Conservation (phyloP, 2,329 filamentous ascomycete genomes). For the Diplodia sapinea region DNA sequence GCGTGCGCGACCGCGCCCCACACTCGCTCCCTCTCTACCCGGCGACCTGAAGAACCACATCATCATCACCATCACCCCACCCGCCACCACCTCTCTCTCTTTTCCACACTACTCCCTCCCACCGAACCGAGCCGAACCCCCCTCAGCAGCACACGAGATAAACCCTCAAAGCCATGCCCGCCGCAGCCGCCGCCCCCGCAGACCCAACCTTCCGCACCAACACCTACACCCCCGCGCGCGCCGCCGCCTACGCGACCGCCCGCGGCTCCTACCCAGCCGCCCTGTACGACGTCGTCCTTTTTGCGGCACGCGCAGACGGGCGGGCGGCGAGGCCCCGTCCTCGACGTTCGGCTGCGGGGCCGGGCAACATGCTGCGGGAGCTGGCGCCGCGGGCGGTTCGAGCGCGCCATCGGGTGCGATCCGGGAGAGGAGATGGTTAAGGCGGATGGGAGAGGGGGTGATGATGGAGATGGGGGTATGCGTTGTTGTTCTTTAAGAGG, state of each 20-base stretch:
- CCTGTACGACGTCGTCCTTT: constrained; percentile 57
- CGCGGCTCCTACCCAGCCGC: constrained; percentile 53
- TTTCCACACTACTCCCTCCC: no score
- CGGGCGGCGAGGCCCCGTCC: constrained; percentile 51
- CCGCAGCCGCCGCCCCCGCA: no score
- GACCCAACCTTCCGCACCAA: constrained; percentile 53
- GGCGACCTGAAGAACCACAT: neutral
- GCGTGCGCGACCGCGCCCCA: neutral
- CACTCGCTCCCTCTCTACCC: neutral
- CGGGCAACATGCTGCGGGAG: constrained; percentile 56
- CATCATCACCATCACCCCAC: no score
- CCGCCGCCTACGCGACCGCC: constrained; percentile 51
- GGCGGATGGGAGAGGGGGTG: constrained; percentile 32
- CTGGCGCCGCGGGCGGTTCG: constrained; percentile 56
- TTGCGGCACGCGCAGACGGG: constrained; percentile 56
- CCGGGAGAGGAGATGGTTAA: constrained; percentile 61
- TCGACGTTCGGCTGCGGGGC: constrained; percentile 66
- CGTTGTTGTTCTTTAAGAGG: constrained; percentile 21
- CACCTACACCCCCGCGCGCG: constrained; percentile 55
- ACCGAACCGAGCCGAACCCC: no score
- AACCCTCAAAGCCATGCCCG: no score
- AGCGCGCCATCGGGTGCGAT: constrained; percentile 57
- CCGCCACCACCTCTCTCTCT: neutral
- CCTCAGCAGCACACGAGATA: no score
- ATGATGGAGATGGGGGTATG: neutral